Evolutionary conservation across 805 yeast genomes (phyloP), one percentile per base, ranked within the genome.

Genomic region (Candida patagonica): DNA sequence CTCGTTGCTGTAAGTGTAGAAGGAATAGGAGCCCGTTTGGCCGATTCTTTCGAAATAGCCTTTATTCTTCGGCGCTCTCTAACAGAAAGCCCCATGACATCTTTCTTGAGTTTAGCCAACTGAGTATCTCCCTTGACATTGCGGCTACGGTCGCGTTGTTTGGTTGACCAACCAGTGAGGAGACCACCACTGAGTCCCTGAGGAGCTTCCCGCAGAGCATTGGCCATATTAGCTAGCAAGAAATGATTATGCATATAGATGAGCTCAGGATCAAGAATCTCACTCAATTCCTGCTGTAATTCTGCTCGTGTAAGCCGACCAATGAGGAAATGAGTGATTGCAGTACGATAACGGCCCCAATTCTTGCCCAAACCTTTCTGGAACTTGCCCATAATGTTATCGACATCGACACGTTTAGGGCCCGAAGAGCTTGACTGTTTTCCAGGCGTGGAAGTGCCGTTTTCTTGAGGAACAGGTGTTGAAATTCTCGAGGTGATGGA

Each of bases 261-360:
- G 37, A 77, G 65, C 16, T 62, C 61, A 21, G 56, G 58, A 38
- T 67, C 70, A 15, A 87, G 65, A 21, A 83, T 65, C n/a, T 71
- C 71, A 32, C 67, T 66, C 24, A 85, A 66, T 35, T 68, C 76
- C 10, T 66, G 63, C 45, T 76, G 74, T 41, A 89, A 66, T 59
- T 89, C 98, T 16, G 61, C 59, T 36, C 95, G 69, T 8, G 95
- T 80, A 15, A 87, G 65, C 56, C 78, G 80, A 4, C 95, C 95
- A 27, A 80, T 59, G 27, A 89, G 65, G 51, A 87, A 89, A 38
- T 73, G 64, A 37, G 89, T 77, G 19, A 92, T 70, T 4, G 84
- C 70, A 41, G 78, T 81, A 46, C 94, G 88, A 59, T 89, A 89
- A 43, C 71, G 72, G 46, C 80, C 89, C 98, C 98, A 89, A 35